Evolutionary conservation across 2,329 filamentous ascomycete species (phyloP).

Genomic region (Ambrosiella beaveri): DNA sequence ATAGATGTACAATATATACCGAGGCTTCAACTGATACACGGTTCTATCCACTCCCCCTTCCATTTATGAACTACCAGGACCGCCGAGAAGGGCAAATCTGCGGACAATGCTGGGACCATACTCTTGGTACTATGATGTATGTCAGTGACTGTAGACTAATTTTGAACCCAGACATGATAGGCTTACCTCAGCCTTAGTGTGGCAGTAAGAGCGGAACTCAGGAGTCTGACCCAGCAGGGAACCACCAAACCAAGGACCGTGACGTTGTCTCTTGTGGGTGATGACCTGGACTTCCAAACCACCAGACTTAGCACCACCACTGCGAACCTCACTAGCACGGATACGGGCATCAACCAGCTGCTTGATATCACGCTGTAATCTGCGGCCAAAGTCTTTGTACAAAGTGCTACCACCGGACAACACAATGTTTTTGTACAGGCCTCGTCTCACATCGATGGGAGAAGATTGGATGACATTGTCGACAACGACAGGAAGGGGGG

Average conservation of each 20-base stretch:
- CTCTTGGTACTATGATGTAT: slow-evolving; percentile 58
- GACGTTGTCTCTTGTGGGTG: slow-evolving; percentile 89
- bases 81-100: slow-evolving; percentile 83
- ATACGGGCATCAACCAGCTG: slow-evolving; percentile 89
- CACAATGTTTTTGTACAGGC: slow-evolving; percentile 99
- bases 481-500: slow-evolving; percentile 82
- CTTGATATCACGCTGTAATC: slow-evolving; percentile 92
- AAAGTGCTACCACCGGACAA: slow-evolving; percentile 90
- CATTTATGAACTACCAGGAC: slow-evolving; percentile 62
- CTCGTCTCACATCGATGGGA: slow-evolving; percentile 90
- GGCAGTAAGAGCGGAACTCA: slow-evolving; percentile 96
- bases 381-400: slow-evolving; percentile 95
- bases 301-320: slow-evolving; percentile 81
- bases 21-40: neutral
- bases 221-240: slow-evolving; percentile 92
- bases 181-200: slow-evolving; percentile 63
- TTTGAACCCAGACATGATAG: neutral
- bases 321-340: slow-evolving; percentile 75
- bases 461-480: slow-evolving; percentile 95
- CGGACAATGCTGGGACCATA: slow-evolving; percentile 90
- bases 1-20: neutral
- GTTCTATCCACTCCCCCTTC: neutral
- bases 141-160: slow-evolving; percentile 15
- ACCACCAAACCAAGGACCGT: slow-evolving; percentile 97
- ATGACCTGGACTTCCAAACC: slow-evolving; percentile 95